A percentile compares a stretch with the other conserved stretches of the same genome.
phyloP scores from a whole-genome alignment of 2,329 filamentous ascomycete species.

The Whalleya microplaca region DNA sequence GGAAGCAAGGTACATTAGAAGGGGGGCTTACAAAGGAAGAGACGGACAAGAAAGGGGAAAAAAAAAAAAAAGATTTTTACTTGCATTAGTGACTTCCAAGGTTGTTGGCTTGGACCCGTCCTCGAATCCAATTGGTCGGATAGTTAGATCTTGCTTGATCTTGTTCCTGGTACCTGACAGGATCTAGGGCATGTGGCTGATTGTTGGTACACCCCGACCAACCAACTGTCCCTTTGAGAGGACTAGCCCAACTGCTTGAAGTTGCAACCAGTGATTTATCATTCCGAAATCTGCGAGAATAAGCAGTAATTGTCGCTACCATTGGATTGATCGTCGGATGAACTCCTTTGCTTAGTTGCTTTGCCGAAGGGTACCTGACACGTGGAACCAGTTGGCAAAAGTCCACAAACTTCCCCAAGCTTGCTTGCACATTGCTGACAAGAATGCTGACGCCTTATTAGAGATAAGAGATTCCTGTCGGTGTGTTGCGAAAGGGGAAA shows the following conservation, averaged over 20 bases:
- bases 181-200: constrained; percentile 27
- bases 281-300: constrained; percentile 10
- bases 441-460: constrained; percentile 12
- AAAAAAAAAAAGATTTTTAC: constrained; percentile 14
- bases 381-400: constrained; percentile 25
- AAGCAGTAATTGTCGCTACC: constrained; percentile 2
- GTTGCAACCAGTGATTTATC: constrained; percentile 19
- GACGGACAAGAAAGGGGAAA: constrained; percentile 20
- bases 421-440: constrained; percentile 13
- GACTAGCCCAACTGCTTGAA: constrained; percentile 8
- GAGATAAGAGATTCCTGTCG: constrained; percentile 38
- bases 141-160: constrained; percentile 9
- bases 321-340: constrained; percentile 12
- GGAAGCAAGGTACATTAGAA: constrained; percentile 8
- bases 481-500: constrained; percentile 43
- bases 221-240: background rate
- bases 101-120: constrained; percentile 5
- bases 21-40: constrained; percentile 14
- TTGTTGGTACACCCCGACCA: constrained; percentile 12
- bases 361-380: constrained; percentile 20
- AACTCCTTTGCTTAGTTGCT: constrained; percentile 11
- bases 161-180: constrained; percentile 35
- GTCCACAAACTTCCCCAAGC: background rate
- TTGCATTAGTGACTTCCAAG: constrained; percentile 21
- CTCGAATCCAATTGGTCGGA: constrained; percentile 25